These are phyloP conservation scores for Huntiella omanensis DNA, from an alignment of 2,329 filamentous ascomycete genomes.

Conservation along the genomic window DNA sequence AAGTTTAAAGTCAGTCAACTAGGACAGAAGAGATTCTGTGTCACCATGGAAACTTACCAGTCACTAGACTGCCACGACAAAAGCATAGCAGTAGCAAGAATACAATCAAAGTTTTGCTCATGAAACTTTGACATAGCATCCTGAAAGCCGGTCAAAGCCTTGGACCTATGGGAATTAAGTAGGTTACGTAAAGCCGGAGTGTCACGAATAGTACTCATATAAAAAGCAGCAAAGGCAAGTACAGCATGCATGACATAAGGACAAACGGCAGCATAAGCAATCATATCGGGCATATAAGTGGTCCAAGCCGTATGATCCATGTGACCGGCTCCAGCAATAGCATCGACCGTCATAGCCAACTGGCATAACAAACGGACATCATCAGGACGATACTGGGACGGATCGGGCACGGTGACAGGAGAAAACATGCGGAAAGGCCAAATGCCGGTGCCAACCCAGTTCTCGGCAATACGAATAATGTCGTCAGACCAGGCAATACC, in stretches of 20 bases:
- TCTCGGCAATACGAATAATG: constrained; percentile 60
- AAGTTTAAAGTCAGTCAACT: constrained; percentile 18
- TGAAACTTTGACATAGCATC: constrained; percentile 75
- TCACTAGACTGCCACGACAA: constrained; percentile 93
- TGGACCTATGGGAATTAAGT: constrained; percentile 72
- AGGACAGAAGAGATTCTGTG: not conserved
- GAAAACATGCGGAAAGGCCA: constrained; percentile 73
- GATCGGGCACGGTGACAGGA: constrained; percentile 55
- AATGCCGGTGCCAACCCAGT: constrained; percentile 57
- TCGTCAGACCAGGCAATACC: constrained; percentile 73
- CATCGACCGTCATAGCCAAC: constrained; percentile 66
- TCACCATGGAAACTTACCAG: constrained; percentile 44
- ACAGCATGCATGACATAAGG: constrained; percentile 88
- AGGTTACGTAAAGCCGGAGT: constrained; percentile 74
- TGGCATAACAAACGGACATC: constrained; percentile 84
- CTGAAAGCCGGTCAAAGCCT: constrained; percentile 72
- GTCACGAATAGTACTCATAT: constrained; percentile 75
- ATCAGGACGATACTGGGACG: constrained; percentile 52
- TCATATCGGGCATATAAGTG: constrained; percentile 60
- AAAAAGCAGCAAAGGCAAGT: constrained; percentile 83
- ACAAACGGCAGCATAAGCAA: constrained; percentile 64
- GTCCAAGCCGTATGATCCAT: constrained; percentile 85
- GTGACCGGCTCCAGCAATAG: constrained; percentile 58
- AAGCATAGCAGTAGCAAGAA: constrained; percentile 77
- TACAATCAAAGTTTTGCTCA: constrained; percentile 70